Conservation (phyloP, 2,329 filamentous ascomycete genomes). For the Dactylonectria estremocensis region DNA sequence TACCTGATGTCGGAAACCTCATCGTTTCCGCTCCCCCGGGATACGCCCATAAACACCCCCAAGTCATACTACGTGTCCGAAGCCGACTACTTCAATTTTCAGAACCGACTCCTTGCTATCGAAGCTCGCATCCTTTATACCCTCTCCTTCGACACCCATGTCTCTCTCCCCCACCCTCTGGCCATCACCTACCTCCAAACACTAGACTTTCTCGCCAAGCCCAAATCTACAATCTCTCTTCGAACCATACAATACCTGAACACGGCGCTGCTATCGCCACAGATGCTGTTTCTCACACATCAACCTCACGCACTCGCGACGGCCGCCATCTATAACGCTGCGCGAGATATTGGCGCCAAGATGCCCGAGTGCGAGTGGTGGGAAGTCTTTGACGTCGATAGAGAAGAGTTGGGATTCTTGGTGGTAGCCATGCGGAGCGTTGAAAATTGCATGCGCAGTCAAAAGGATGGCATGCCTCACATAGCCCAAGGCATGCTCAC, state of each 20-base stretch:
- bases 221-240: constrained; percentile 69
- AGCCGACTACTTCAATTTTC: constrained; percentile 76
- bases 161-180: constrained; percentile 87
- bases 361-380: constrained; percentile 93
- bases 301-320: constrained; percentile 90
- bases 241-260: constrained; percentile 87
- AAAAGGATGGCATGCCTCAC: constrained; percentile 70
- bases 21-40: constrained; percentile 64
- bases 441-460: constrained; percentile 76
- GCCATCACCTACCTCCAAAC: constrained; percentile 95
- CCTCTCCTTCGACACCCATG: constrained; percentile 87
- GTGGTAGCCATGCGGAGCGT: constrained; percentile 89
- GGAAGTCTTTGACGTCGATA: constrained; percentile 97
- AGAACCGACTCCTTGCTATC: constrained; percentile 76
- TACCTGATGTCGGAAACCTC: constrained; percentile 80
- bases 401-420: constrained; percentile 94
- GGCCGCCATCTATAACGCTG: constrained; percentile 91
- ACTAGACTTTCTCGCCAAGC: constrained; percentile 75
- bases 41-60: constrained; percentile 58
- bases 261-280: constrained; percentile 86
- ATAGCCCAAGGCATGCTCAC: constrained; percentile 68
- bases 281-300: constrained; percentile 91
- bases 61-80: constrained; percentile 80
- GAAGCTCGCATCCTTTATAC: constrained; percentile 84
- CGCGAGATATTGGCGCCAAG: constrained; percentile 81